Conservation (phyloP, 257 asterid genomes). For the Solanum chmielewskii region DNA sequence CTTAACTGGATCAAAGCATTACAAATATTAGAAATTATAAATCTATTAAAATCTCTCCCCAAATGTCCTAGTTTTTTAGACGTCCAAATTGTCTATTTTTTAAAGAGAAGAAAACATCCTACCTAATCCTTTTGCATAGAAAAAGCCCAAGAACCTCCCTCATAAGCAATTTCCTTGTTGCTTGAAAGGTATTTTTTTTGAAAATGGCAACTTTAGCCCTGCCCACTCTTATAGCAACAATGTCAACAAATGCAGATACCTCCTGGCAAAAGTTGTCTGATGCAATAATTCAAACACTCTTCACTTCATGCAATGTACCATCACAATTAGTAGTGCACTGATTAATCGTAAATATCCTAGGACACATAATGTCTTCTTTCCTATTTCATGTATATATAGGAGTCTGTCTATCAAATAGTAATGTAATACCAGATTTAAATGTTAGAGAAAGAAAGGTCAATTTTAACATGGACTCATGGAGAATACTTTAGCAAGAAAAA, state of each 20-base stretch:
- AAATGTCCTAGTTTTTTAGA: neutral
- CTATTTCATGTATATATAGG: neutral
- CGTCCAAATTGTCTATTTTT: neutral
- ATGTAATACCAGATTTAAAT: neutral
- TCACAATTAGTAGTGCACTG: neutral
- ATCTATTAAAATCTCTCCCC: neutral
- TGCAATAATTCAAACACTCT: neutral
- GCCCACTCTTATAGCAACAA: neutral
- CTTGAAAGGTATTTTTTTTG: neutral
- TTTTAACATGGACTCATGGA: neutral
- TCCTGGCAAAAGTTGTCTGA: neutral
- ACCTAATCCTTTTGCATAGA: neutral
- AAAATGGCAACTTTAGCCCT: neutral
- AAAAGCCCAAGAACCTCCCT: neutral
- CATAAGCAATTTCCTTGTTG: neutral
- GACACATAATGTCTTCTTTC: neutral
- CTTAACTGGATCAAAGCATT: neutral
- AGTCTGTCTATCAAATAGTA: neutral
- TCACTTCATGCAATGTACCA: neutral
- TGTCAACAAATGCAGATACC: neutral
- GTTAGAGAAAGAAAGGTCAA: neutral
- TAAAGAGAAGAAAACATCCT: neutral
- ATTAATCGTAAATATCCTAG: neutral
- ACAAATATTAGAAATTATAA: neutral
- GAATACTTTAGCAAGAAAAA: neutral